Base-by-base conservation (phyloP, 805 yeast species). In the Saccharomycopsis sp. region DNA sequence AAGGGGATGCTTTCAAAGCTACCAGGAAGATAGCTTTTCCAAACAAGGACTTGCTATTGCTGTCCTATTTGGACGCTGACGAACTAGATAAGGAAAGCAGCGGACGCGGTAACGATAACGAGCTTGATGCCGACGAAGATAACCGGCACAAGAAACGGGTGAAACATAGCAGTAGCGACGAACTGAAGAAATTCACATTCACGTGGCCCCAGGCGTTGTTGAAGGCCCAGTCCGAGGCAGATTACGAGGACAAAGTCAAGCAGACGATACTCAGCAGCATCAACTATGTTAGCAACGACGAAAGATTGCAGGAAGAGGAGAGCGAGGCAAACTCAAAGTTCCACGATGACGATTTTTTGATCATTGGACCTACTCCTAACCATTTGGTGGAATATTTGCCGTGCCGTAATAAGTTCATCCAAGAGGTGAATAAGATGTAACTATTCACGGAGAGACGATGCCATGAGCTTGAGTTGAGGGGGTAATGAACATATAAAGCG, bases 1-100 rank as follows among this genome's bases (percentile, higher is more conserved):
- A 75, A 46, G 74, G 80, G 18, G 75, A 73, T 1, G 68, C 72
- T 12, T 76, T 79, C 2, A 73, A 72, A 23, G 73, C 79, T 53
- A 75, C 79, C 21, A 68, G 83, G 50, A 52, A 64, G 34, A 70
- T 70, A 2, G 70, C 74, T 7, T 64, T 67, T 23, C 75, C 75
- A 15, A 69, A 69, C 0, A 66, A 41, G 5, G 55, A 41, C 48
- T 5, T 44, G 16, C 21, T 18, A 5, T 18, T 44, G 16, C 48
- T 12, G 21, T 16, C 48, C 8, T 44, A 12, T 67, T 1, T 71
- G 66, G 34, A 58, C 67, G 40, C 63, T 62, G 34, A 58, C 58
- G 23, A 56, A 58, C 12, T 29, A 12, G 37, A 29, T 29, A 24
- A 61, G 61, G 3, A 63, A 58, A 50, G 50, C 54, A 4, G 57